Evolutionary conservation across 352 stramenopile species (phyloP).

Genomic region (Phytophthora cajani): DNA sequence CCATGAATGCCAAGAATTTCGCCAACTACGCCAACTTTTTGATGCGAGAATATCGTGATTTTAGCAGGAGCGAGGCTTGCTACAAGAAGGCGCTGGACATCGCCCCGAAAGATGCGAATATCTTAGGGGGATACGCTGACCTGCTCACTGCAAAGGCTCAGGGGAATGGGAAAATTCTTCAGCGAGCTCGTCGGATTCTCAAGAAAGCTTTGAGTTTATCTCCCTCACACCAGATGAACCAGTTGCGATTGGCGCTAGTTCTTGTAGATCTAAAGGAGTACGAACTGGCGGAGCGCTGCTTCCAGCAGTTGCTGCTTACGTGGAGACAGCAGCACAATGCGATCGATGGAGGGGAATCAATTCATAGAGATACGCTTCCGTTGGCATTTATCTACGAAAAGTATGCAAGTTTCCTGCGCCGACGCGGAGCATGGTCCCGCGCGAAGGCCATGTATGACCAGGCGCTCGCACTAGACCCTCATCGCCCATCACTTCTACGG

Average conservation of each 20-base stretch:
- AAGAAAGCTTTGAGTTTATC: conserved; percentile 29
- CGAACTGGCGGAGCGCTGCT: conserved; percentile 13
- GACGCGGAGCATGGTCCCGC: conserved; percentile 15
- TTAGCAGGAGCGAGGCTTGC: conserved; percentile 32
- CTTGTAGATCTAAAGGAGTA: conserved; percentile 19
- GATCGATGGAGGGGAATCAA: background rate
- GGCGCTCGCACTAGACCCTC: conserved; percentile 18
- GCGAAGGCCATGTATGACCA: conserved; percentile 28
- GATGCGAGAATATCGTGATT: conserved; percentile 26
- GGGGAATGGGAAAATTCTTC: background rate
- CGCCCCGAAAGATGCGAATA: conserved; percentile 28
- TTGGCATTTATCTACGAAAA: conserved; percentile 15
- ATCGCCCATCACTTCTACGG: conserved; percentile 23
- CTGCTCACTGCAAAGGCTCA: conserved; percentile 17
- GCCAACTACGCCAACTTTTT: conserved; percentile 47
- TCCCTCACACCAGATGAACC: conserved; percentile 25
- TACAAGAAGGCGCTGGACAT: conserved; percentile 37
- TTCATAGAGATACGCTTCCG: background rate
- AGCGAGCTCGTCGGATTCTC: conserved; percentile 27
- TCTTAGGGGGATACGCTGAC: conserved; percentile 43
- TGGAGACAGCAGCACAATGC: background rate
- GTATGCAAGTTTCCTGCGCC: conserved; percentile 26
- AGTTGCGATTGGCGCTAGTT: conserved; percentile 28
- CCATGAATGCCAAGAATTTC: conserved; percentile 28
- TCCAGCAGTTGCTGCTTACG: conserved; percentile 11